Percentiles rank a stretch among this genome's conserved stretches.
Evolutionary conservation across 257 asterid genomes (phyloP).

Genomic region (Linderniella brevidens): DNA sequence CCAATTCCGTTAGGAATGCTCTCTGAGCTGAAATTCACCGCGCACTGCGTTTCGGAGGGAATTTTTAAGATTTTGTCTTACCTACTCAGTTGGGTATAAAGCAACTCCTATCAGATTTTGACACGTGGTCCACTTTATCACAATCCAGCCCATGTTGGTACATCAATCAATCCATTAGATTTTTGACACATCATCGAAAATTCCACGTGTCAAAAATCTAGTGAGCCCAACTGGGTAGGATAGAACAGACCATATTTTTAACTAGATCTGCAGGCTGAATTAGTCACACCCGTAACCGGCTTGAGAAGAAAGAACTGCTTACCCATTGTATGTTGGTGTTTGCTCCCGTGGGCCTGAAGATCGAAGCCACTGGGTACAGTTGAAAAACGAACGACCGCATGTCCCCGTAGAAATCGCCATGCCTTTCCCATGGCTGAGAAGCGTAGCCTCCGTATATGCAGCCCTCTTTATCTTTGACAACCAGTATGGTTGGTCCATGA

Average conservation of each 20-base stretch:
- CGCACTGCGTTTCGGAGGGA: conserved; percentile 47
- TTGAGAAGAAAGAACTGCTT: conserved; percentile 9
- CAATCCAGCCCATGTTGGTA: too few relatives aligned
- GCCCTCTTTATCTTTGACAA: conserved; percentile 76
- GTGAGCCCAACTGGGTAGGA: too few relatives aligned
- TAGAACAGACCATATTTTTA: too few relatives aligned
- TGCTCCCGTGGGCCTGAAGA: conserved; percentile 77
- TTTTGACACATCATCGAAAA: too few relatives aligned
- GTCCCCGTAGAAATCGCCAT: conserved; percentile 72
- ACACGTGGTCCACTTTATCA: too few relatives aligned
- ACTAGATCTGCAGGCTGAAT: background rate
- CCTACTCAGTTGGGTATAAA: too few relatives aligned
- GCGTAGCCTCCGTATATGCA: conserved; percentile 85
- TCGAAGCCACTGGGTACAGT: conserved; percentile 63
- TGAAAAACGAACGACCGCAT: conserved; percentile 77
- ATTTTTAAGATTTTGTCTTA: too few relatives aligned
- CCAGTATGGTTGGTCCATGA: conserved; percentile 54
- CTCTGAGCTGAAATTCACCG: conserved; percentile 73
- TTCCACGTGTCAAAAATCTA: too few relatives aligned
- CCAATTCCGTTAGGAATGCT: conserved; percentile 95
- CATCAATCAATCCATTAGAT: too few relatives aligned
- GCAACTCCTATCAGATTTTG: too few relatives aligned
- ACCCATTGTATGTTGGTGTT: conserved; percentile 89
- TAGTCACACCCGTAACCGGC: background rate
- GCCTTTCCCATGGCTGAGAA: conserved; percentile 94